Evolutionary conservation across 768 basidiomycete genomes (phyloP), one percentile per base, ranked within the genome.

Genomic region (Termitomyces sp.): DNA sequence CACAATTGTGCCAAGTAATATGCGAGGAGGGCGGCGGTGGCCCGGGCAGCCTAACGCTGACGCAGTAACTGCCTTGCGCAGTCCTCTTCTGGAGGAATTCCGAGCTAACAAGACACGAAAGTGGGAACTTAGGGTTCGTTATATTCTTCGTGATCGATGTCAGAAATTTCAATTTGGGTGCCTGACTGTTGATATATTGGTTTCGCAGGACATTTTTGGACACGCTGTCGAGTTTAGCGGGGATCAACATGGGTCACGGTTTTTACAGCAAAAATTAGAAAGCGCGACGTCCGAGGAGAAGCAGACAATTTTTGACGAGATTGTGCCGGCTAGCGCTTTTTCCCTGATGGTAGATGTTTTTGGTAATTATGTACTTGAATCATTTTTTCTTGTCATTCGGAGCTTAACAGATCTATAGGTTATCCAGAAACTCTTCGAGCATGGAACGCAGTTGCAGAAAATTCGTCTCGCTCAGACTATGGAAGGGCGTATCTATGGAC

Each of bases 191-290:
- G 40, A 60, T 59, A 54, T 55, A 54, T 62, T 45, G 25, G 17
- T 28, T 10, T 56, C 7, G 54, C 21, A 98, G 96, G 93, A 96
- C 64, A 86, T 99, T 60, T 78, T 79, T 44, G 91, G 91, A 8
- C 82, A 89, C 68, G 70, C 96, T 54, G 86, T 91, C 40, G 96
- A 98, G 70, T 99, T 99, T 68, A 88, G 91, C 56, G 83, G 84
- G 14, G 96, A 98, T 70, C 95, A 97, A 67, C 90, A 95, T 60
- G 96, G 94, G n/a, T 97, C 94, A n/a, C 85, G 96, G 9, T 94
- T 98, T 70, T 94, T 99, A 59, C 96, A 98, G 68, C 85, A 89
- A 63, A 88, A 89, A 66, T 77, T 98, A 41, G 86, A 90, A 67
- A 75, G 72, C 2, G 88, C 92, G 5, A 78, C 82, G n/a, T 77